phyloP scores from a whole-genome alignment of 768 basidiomycete species.

The Pulveroboletus sp. region DNA sequence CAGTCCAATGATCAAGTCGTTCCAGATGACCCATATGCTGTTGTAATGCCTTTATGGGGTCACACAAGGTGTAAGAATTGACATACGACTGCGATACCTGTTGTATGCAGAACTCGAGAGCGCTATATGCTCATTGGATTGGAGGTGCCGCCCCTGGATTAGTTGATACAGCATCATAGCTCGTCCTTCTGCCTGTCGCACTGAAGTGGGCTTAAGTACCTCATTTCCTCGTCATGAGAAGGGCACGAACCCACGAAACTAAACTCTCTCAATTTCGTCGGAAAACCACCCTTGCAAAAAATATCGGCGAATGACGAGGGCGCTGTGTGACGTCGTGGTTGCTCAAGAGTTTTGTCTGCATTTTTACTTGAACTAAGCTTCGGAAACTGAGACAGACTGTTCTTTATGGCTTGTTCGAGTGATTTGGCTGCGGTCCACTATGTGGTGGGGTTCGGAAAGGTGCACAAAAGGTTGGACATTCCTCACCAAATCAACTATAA shows the following conservation, averaged over 20 bases:
- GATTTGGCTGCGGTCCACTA: slow-evolving; percentile 45
- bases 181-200: slow-evolving; percentile 58
- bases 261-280: slow-evolving; percentile 13
- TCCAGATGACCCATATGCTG: slow-evolving; percentile 83
- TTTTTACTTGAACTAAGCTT: neutral
- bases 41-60: slow-evolving; percentile 71
- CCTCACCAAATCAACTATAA: slow-evolving; percentile 40
- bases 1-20: slow-evolving; percentile 83
- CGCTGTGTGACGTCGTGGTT: neutral
- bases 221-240: neutral
- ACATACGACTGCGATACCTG: slow-evolving; percentile 38
- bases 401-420: slow-evolving; percentile 28
- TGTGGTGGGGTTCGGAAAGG: neutral
- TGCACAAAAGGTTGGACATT: neutral
- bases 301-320: neutral
- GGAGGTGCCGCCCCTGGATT: slow-evolving; percentile 34
- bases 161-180: slow-evolving; percentile 41
- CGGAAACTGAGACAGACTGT: neutral
- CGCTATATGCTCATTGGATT: slow-evolving; percentile 31
- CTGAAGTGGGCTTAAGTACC: slow-evolving; percentile 28
- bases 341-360: slow-evolving; percentile 4
- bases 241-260: slow-evolving; percentile 25
- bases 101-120: slow-evolving; percentile 59
- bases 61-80: neutral
- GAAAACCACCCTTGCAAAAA: neutral